Evolutionary conservation across 2,329 filamentous ascomycete genomes (phyloP).

Genomic region (Rutstroemia sp.): DNA sequence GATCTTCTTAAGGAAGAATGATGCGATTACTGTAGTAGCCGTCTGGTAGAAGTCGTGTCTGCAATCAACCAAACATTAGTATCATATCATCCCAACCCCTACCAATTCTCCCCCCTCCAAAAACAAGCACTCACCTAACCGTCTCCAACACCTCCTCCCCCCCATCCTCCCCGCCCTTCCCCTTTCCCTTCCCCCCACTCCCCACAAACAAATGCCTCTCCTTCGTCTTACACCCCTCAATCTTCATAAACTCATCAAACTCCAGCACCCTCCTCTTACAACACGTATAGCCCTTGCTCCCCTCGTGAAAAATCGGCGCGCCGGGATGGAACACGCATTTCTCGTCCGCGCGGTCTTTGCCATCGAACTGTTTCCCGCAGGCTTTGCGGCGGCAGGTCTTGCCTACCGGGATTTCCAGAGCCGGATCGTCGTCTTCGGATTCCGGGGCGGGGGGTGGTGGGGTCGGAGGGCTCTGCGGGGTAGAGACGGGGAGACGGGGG

Average conservation of each 20-base stretch:
- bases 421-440: slow-evolving; percentile 81
- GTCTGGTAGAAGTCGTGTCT: slow-evolving; percentile 96
- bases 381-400: slow-evolving; percentile 70
- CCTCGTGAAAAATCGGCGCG: slow-evolving; percentile 90
- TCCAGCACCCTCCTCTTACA: slow-evolving; percentile 93
- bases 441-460: slow-evolving; percentile 60
- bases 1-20: slow-evolving; percentile 96
- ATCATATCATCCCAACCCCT: neutral
- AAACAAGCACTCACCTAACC: slow-evolving; percentile 53
- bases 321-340: slow-evolving; percentile 85
- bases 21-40: slow-evolving; percentile 73
- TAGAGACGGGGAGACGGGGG: slow-evolving; percentile 34
- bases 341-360: slow-evolving; percentile 57
- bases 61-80: slow-evolving; percentile 11
- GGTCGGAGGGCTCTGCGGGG: slow-evolving; percentile 34
- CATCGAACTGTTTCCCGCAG: slow-evolving; percentile 62
- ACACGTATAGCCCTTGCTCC: slow-evolving; percentile 95
- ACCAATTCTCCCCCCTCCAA: slow-evolving; percentile 4
- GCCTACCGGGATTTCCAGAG: slow-evolving; percentile 63
- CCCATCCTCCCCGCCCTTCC: slow-evolving; percentile 55
- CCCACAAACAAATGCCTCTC: slow-evolving; percentile 78
- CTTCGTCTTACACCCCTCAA: slow-evolving; percentile 83
- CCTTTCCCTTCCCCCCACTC: slow-evolving; percentile 63
- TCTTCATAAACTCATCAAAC: slow-evolving; percentile 97
- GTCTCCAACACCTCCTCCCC: slow-evolving; percentile 56